Evolutionary conservation across 805 yeast species (phyloP), one percentile per base, ranked within the genome.

Genomic region (Kodamaea kakaduensis): DNA sequence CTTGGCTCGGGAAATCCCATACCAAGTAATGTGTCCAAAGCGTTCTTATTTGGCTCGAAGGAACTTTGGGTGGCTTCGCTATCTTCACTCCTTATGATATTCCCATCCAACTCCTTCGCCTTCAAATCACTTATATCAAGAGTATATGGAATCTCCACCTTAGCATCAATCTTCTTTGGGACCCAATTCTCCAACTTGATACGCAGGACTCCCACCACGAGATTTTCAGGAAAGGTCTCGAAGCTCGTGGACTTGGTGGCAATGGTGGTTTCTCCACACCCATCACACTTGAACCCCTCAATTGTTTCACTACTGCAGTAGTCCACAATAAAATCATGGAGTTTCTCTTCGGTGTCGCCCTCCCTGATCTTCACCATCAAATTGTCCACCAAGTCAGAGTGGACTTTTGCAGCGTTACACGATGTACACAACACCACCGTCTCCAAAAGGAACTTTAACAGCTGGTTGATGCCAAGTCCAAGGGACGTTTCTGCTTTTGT

Each of bases 1-100:
- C 90, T 71, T 15, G 71, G 69, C 34, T 75, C 75, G 1, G 88
- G 74, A 54, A 93, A 90, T n/a, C 98, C 98, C 96, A 89, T 93
- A 13, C 75, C 77, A 32, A 66, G 56, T 6, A 93, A 70, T 40
- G 70, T 67, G 6, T 67, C 58, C 43, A 87, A 43, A 1, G 76
- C 77, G 1, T 67, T 72, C 20, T 58, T 61, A 41, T 87, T 71
- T 4, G 93, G 82, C 3, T 43, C 49, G 47, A 83, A 84, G 1
- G 27, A 17, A 14, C 17, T 14, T 19, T 26, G 19, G 5, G 33
- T 15, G 9, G 32, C 30, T 9, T 37, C 38, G 8, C 25, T 24
- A 9, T 21, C 39, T 10, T 36, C 41, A 9, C 47, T 44, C 14
- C 57, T 61, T 4, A 47, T 54, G 14, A 45, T 43, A 3, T 47